Evolutionary conservation across 805 yeast genomes (phyloP).

Genomic region (Wickerhamiella parazyma): DNA sequence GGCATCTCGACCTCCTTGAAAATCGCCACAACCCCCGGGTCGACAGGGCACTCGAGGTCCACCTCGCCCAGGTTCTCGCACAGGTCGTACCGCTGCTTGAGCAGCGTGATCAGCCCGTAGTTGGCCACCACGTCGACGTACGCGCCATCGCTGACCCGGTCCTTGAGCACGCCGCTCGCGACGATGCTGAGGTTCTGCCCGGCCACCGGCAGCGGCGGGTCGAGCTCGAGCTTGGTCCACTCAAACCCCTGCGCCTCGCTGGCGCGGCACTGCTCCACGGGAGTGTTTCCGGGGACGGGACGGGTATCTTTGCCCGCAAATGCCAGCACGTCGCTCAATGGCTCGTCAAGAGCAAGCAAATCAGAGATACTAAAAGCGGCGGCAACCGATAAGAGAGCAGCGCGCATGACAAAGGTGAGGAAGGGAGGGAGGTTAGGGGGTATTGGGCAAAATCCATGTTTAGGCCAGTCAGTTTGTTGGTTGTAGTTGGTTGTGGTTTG

Average conservation of each 20-base stretch:
- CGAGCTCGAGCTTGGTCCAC: conserved; percentile 43
- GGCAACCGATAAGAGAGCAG: not conserved
- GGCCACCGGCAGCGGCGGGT: conserved; percentile 80
- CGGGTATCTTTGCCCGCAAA: conserved; percentile 19
- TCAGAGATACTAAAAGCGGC: not conserved
- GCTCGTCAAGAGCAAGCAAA: not conserved
- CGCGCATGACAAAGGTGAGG: not conserved
- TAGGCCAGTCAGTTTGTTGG: no score
- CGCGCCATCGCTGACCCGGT: conserved; percentile 64
- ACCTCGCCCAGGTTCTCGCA: conserved; percentile 80
- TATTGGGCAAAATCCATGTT: no score
- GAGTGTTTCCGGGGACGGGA: conserved; percentile 72
- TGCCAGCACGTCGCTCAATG: not conserved
- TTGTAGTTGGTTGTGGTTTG: no score
- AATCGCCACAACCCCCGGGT: conserved; percentile 52
- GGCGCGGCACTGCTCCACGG: conserved; percentile 64
- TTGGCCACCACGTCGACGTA: conserved; percentile 89
- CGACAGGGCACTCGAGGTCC: conserved; percentile 73
- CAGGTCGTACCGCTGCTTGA: conserved; percentile 82
- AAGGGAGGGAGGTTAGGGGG: not conserved
- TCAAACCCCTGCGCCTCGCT: conserved; percentile 47
- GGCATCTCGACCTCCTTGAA: conserved; percentile 73
- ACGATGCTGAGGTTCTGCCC: conserved; percentile 71
- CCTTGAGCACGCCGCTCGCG: conserved; percentile 53
- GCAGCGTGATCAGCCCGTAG: conserved; percentile 77